Base-by-base conservation (phyloP, 371 early-diverging fungal species). In the Apophysomyces elegans region DNA sequence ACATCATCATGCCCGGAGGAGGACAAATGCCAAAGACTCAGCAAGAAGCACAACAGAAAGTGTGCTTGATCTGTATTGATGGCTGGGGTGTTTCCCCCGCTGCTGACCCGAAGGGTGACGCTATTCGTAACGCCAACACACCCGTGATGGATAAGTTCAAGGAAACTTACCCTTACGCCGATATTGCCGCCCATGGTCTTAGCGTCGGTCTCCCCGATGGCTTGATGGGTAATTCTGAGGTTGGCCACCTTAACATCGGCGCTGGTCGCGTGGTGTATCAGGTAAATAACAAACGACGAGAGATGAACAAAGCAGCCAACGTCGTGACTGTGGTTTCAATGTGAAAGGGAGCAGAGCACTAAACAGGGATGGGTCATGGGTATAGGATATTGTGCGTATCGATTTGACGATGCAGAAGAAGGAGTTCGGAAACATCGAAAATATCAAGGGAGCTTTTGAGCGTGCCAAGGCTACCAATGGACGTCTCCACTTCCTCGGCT, bases 201-300 rank as follows among this genome's bases (percentile, higher is more conserved):
- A 86, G 93, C 47, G 99, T 99, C 39, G 99, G 99, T 67, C 87
- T 99, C 37, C 97, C 98, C 18, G 97, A 96, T 45, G 98, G 96
- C 8, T 86, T 95, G 65, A 99, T 99, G 99, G 99, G 99, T 64
- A 99, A 99, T 88, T 96, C 97, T 56, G 99, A 99, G 85, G 99
- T 99, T 46, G 99, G 99, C 13, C 99, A 99, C 75, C 82, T 99
- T 79, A 99, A 99, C 84, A 96, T 99, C 84, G 99, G 99, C 61
- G 97, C 99, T 47, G 99, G 99, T 37, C 90, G 99, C 61, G 85
- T 99, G 26, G 99, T 99, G 37, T 95, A 95, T 76, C 99, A 99
- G 89, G 96, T 93, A 80, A 66, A 62, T 36, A 7, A 63, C n/a
- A 46, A 5, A 32, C 13, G n/a, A 46, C 8, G 14, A 41, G 35